Evolutionary conservation across 495 filamentous ascomycete species (phyloP).

Genomic region (Lentithecium fluviatile): DNA sequence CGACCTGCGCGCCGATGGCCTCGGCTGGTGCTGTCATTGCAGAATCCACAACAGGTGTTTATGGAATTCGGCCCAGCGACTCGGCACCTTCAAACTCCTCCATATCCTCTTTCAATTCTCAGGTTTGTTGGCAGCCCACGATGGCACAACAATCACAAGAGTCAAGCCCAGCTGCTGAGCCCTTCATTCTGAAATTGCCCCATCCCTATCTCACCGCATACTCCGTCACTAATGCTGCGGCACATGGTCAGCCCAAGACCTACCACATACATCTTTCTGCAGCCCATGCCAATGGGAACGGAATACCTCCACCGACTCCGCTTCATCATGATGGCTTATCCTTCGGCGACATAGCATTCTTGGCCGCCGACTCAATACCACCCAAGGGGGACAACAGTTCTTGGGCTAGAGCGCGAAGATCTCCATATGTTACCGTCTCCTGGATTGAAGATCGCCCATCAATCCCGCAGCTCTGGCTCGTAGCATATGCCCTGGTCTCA

Average conservation of each 20-base stretch:
- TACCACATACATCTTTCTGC: slow-evolving; percentile 4
- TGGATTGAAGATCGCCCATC: slow-evolving; percentile 50
- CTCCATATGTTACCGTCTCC: slow-evolving; percentile 44
- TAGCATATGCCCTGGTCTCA: slow-evolving; percentile 60
- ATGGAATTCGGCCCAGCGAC: no score
- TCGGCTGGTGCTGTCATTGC: not conserved
- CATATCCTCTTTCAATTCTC: not conserved
- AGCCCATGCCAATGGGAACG: slow-evolving; percentile 8
- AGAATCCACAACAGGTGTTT: no score
- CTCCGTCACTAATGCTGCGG: slow-evolving; percentile 10
- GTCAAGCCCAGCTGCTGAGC: slow-evolving; percentile 3
- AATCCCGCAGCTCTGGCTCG: slow-evolving; percentile 61
- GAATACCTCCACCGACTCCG: slow-evolving; percentile 9
- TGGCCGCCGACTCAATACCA: slow-evolving; percentile 29
- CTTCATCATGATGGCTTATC: slow-evolving; percentile 12
- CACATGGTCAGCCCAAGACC: not conserved
- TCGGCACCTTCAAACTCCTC: slow-evolving; percentile 3
- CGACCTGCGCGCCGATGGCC: not conserved
- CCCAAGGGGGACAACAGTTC: slow-evolving; percentile 46
- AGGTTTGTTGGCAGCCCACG: not conserved
- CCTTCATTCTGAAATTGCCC: slow-evolving; percentile 25
- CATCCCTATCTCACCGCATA: slow-evolving; percentile 36
- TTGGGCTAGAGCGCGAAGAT: slow-evolving; percentile 49
- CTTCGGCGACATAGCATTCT: slow-evolving; percentile 24
- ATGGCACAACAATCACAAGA: slow-evolving; percentile 6